Evolutionary conservation across 257 asterid genomes (phyloP), one percentile per base, ranked within the genome.

Genomic region (Striga asiatica): DNA sequence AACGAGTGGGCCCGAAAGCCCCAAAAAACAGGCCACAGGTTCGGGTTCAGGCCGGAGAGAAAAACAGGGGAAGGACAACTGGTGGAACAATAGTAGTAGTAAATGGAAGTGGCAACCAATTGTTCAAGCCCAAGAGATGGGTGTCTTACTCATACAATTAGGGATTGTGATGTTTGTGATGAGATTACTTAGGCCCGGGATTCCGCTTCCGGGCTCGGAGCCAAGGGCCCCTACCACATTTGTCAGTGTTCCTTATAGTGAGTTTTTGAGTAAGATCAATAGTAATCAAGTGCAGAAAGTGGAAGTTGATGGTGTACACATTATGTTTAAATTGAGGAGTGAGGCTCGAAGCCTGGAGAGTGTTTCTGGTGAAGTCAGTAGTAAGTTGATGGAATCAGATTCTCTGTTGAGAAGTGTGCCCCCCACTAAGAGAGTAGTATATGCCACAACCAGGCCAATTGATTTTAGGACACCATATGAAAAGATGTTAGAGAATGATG

Each of bases 251-350:
- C 97, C 97, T 1, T 88, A 84, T 64, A 92, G 97, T 54, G 95
- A 92, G 47, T 92, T 92, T 64, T 60, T 92, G 77, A 82, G 78
- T 54, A 88, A 68, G 82, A 76, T 92, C 31, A 88, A 85, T 51
- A 48, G 76, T 34, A 75, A 92, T 70, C 81, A 72, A 62, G 97
- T 92, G 69, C 82, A 83, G 70, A 92, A 92, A 70, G 99, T 85
- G 69, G 97, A 88, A 82, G 94, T 88, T 57, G 99, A 92, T 81
- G 99, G 97, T 41, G 94, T 88, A 39, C 91, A 88, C 69, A 79
- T 92, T 39, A 79, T 88, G 94, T 88, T 88, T 66, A 88, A 83
- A 76, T 68, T 92, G 81, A 92, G 84, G 76, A 76, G 68, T 19
- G 95, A 81, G 21, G 73, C 57, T 67, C 78, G 66, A 16, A 65